A percentile compares a stretch with the other conserved stretches of the same genome.
Conservation (phyloP, 1,139 yeast species). For the Yamadazyma trypodendri region DNA sequence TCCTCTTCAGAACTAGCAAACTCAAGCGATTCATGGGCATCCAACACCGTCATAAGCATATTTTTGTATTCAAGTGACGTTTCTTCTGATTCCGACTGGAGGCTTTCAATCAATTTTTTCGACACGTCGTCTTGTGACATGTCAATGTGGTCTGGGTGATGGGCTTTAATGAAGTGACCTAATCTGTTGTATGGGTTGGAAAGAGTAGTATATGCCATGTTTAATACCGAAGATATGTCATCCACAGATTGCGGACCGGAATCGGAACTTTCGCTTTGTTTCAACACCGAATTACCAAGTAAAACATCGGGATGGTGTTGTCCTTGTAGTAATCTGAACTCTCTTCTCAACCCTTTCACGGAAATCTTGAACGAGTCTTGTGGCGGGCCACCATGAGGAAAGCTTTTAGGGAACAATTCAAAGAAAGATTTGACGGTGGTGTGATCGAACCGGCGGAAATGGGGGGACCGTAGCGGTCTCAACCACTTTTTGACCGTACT, state of each 20-base stretch:
- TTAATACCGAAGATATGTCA: slow-evolving; percentile 53
- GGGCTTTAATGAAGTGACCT: slow-evolving; percentile 36
- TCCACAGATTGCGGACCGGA: slow-evolving; percentile 22
- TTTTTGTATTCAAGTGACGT: slow-evolving; percentile 49
- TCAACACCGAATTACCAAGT: slow-evolving; percentile 27
- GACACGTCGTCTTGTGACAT: slow-evolving; percentile 41
- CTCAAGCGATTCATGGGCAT: slow-evolving; percentile 75
- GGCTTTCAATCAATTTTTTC: slow-evolving; percentile 32
- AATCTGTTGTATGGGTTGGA: slow-evolving; percentile 65
- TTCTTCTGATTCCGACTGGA: slow-evolving; percentile 31
- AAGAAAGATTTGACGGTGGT: slow-evolving; percentile 37
- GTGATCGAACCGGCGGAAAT: slow-evolving; percentile 1
- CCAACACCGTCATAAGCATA: slow-evolving; percentile 70
- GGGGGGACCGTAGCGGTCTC: neutral
- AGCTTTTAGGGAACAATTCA: slow-evolving; percentile 70
- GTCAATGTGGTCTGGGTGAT: slow-evolving; percentile 41
- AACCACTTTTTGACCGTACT: neutral
- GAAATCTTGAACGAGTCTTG: slow-evolving; percentile 59
- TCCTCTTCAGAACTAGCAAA: slow-evolving; percentile 60
- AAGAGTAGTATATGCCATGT: slow-evolving; percentile 73
- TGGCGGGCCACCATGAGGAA: slow-evolving; percentile 71
- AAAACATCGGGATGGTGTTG: slow-evolving; percentile 76
- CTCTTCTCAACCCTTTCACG: slow-evolving; percentile 57
- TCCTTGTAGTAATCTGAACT: slow-evolving; percentile 71
- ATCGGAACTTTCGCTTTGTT: slow-evolving; percentile 7